These are phyloP conservation scores for Breynia disticha DNA, from an alignment of 441 rosid genomes.

Conservation along the genomic window DNA sequence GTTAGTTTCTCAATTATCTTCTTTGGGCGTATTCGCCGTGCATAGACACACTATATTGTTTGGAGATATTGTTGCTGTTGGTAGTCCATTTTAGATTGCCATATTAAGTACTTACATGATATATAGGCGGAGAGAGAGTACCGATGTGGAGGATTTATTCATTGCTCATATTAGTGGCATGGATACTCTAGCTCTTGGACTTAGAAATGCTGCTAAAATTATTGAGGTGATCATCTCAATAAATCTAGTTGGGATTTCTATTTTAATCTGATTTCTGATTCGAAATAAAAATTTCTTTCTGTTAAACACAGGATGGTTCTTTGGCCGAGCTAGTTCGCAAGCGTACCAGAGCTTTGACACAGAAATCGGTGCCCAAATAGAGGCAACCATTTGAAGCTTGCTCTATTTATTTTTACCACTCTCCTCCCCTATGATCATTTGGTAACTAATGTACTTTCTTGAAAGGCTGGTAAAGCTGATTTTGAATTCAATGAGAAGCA, in stretches of 20 bases:
- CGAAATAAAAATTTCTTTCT: constrained; percentile 1
- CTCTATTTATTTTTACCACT: too few relatives aligned
- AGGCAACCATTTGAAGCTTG: constrained; percentile 46
- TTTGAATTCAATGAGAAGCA: constrained; percentile 82
- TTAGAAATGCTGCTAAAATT: constrained; percentile 72
- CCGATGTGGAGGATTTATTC: constrained; percentile 90
- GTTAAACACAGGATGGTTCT: constrained; percentile 56
- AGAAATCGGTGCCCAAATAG: constrained; percentile 62
- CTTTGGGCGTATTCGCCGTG: too few relatives aligned
- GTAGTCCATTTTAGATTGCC: neutral
- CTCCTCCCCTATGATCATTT: neutral
- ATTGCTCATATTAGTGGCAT: constrained; percentile 87
- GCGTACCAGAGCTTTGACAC: constrained; percentile 67
- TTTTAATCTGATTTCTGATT: constrained; percentile 1
- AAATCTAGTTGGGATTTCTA: constrained; percentile 3
- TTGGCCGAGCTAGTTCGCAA: constrained; percentile 50
- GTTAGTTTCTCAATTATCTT: constrained; percentile 27
- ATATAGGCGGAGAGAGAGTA: constrained; percentile 91
- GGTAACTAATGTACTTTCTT: constrained; percentile 1
- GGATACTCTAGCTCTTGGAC: constrained; percentile 96
- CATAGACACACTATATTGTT: too few relatives aligned
- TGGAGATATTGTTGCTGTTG: neutral
- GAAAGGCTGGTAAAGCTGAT: constrained; percentile 79
- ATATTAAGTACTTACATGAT: constrained; percentile 5
- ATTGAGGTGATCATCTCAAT: constrained; percentile 43